Conservation (phyloP, 2,329 filamentous ascomycete species). For the Orbilia brochopaga region DNA sequence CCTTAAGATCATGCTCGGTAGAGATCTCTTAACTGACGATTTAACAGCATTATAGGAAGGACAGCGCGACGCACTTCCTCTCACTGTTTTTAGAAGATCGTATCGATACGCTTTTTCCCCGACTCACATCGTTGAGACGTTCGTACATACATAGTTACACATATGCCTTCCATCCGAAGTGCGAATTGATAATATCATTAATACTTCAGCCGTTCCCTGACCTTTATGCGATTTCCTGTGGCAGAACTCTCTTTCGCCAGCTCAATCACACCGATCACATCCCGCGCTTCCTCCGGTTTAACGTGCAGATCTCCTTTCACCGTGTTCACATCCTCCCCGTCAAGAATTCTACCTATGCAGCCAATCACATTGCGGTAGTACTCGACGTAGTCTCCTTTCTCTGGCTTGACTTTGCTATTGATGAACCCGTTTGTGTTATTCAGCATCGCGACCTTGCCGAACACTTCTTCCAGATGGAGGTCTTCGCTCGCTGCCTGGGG, state of each 20-base stretch:
- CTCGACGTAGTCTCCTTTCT: constrained; percentile 53
- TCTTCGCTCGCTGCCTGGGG: constrained; percentile 36
- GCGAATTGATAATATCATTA: constrained; percentile 2
- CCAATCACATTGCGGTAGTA: constrained; percentile 53
- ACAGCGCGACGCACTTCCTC: too few relatives aligned
- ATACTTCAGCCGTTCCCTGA: constrained; percentile 30
- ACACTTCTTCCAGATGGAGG: constrained; percentile 22
- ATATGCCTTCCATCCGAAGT: too few relatives aligned
- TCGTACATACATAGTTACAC: too few relatives aligned
- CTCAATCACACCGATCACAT: constrained; percentile 53
- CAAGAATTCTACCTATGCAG: constrained; percentile 36
- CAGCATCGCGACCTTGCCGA: constrained; percentile 11
- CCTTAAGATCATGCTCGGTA: not conserved
- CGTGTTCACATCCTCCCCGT: constrained; percentile 15
- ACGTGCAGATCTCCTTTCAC: constrained; percentile 37
- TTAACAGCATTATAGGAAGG: too few relatives aligned
- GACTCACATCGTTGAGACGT: too few relatives aligned
- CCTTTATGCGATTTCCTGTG: constrained; percentile 51
- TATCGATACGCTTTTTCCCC: too few relatives aligned
- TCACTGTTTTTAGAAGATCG: too few relatives aligned
- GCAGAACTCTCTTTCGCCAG: constrained; percentile 52
- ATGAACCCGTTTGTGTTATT: constrained; percentile 11
- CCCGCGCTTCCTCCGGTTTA: constrained; percentile 53
- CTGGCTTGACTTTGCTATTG: constrained; percentile 47
- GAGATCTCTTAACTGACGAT: constrained; percentile 3